A percentile compares a stretch with the other conserved stretches of the same genome.
Evolutionary conservation across 345 rosid genomes (phyloP).

Genomic region (Salix exigua): DNA sequence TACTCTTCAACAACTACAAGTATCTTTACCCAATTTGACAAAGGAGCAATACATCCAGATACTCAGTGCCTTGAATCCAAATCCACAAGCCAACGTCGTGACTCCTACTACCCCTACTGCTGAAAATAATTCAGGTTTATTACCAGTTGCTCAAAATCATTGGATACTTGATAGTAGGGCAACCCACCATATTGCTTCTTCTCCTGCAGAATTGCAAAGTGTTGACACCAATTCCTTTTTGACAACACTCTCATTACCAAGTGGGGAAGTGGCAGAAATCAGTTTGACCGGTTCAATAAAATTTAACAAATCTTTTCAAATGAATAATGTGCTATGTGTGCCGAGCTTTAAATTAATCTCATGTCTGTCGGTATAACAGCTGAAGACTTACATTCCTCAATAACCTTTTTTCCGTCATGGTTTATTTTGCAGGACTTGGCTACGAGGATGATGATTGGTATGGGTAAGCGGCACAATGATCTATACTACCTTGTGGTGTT

Average conservation of each 20-base stretch:
- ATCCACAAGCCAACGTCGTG: not conserved
- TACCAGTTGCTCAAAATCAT: rapidly evolving
- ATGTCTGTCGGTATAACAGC: not conserved
- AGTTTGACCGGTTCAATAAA: not conserved
- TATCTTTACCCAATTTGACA: not conserved
- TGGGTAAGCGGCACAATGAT: constrained; percentile 6
- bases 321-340: not conserved
- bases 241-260: not conserved
- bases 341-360: constrained; percentile 7
- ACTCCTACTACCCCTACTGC: not conserved
- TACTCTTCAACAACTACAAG: not conserved
- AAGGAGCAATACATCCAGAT: not conserved
- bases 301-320: not conserved
- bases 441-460: not conserved
- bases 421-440: not conserved
- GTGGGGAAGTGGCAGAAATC: not conserved
- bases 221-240: not conserved
- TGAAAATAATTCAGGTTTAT: not conserved
- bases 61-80: not conserved
- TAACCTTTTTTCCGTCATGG: not conserved
- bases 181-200: constrained; percentile 10
- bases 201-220: not conserved
- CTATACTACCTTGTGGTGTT: not conserved
- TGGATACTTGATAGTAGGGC: constrained; percentile 7
- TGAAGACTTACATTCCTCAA: not conserved